Evolutionary conservation across 805 yeast genomes (phyloP).

Genomic region (Cyberlindnera meyerae): DNA sequence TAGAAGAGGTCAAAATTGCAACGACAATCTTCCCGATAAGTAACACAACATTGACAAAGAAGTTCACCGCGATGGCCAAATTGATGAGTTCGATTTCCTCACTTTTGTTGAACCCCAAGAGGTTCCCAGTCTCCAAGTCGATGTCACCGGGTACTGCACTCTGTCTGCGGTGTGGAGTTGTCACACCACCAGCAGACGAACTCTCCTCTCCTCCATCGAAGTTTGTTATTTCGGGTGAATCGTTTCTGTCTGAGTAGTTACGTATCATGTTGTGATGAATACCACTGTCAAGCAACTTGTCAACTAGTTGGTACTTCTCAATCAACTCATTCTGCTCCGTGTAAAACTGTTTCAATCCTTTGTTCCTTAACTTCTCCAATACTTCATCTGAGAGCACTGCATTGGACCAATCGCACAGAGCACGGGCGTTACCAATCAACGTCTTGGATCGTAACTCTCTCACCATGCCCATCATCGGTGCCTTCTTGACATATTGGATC

Average conservation of each 20-base stretch:
- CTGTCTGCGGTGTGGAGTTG: constrained; percentile 16
- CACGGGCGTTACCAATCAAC: constrained; percentile 39
- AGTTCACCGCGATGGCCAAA: constrained; percentile 60
- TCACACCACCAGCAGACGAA: no score
- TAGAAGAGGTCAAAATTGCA: constrained; percentile 59
- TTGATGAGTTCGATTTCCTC: constrained; percentile 40
- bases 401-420: constrained; percentile 38
- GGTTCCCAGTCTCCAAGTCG: constrained; percentile 51
- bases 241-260: constrained; percentile 38
- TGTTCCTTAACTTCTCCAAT: constrained; percentile 24
- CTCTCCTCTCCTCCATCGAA: no score
- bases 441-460: constrained; percentile 42
- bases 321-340: constrained; percentile 55
- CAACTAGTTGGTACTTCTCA: constrained; percentile 53
- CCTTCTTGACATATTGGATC: constrained; percentile 17
- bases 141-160: constrained; percentile 57
- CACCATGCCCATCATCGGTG: constrained; percentile 11
- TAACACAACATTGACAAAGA: constrained; percentile 52
- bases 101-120: constrained; percentile 45
- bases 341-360: constrained; percentile 41
- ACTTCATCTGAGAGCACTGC: constrained; percentile 22
- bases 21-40: constrained; percentile 58
- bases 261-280: constrained; percentile 60
- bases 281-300: constrained; percentile 64
- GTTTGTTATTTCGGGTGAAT: constrained; percentile 7